These are phyloP conservation scores for Apocynum venetum DNA, from an alignment of 257 asterid species.

Conservation along the genomic window DNA sequence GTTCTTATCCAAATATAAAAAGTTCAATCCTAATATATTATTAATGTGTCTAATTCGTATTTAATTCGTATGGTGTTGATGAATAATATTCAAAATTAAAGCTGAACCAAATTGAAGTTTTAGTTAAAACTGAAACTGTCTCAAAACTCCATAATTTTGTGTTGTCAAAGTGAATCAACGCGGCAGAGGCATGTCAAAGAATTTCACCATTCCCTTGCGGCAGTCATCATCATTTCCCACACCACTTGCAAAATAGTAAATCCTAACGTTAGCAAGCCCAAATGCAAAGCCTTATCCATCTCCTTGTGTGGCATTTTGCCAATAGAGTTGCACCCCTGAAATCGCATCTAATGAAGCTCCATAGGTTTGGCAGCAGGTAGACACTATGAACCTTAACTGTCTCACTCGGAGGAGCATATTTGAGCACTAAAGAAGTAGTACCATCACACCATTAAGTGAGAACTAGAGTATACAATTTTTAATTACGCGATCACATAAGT, in stretches of 20 bases:
- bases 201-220: not conserved
- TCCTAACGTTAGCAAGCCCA: not conserved
- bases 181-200: not conserved
- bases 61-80: too few species aligned
- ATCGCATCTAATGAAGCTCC: not conserved
- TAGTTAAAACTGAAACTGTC: too few species aligned
- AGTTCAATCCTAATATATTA: too few species aligned
- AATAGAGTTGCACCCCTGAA: not conserved
- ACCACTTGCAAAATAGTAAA: conserved; percentile 3
- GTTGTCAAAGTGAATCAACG: too few species aligned
- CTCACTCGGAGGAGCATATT: not conserved
- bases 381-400: not conserved
- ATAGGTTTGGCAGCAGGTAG: conserved; percentile 3
- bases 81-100: too few species aligned
- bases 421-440: not conserved
- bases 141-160: too few species aligned
- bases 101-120: too few species aligned
- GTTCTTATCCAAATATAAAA: too few species aligned
- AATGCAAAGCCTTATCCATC: conserved; percentile 1
- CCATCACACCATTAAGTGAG: too few species aligned
- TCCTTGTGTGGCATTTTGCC: conserved; percentile 6
- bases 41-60: too few species aligned
- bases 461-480: too few species aligned
- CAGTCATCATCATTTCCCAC: conserved; percentile 5
- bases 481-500: too few species aligned